Percentiles rank a stretch among this genome's conserved stretches.
Evolutionary conservation across 768 basidiomycete genomes (phyloP).

Genomic region (Pleurotus tuber-regium): DNA sequence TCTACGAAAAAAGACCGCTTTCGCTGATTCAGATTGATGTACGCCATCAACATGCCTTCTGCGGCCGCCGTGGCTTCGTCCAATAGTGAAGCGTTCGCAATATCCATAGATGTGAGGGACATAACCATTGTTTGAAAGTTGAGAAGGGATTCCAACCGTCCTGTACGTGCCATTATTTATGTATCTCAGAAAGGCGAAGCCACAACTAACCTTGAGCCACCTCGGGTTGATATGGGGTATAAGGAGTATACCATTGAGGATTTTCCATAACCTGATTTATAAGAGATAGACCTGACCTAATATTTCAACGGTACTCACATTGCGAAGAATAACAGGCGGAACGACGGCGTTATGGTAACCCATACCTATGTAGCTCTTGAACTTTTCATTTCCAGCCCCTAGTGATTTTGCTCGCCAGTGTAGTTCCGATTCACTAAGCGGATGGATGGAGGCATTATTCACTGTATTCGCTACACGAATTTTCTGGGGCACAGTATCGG

Average conservation of each 20-base stretch:
- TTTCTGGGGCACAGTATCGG: conserved; percentile 74
- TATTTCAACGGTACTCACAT: conserved; percentile 46
- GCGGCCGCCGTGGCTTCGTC: conserved; percentile 96
- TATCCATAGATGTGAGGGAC: conserved; percentile 92
- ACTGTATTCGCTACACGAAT: conserved; percentile 70
- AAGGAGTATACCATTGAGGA: conserved; percentile 97
- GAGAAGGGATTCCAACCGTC: conserved; percentile 92
- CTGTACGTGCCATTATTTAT: conserved; percentile 34
- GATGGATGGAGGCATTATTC: conserved; percentile 65
- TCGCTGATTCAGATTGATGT: conserved; percentile 61
- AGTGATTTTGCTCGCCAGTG: conserved; percentile 70
- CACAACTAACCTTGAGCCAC: conserved; percentile 83
- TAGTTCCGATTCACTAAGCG: conserved; percentile 86
- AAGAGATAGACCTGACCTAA: background rate
- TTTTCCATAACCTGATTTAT: conserved; percentile 77
- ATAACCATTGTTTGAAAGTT: conserved; percentile 97
- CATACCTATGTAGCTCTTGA: conserved; percentile 97
- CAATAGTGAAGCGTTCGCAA: conserved; percentile 92
- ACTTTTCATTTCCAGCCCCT: conserved; percentile 74
- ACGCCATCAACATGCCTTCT: conserved; percentile 97
- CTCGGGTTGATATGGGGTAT: conserved; percentile 96
- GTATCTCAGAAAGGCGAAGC: background rate
- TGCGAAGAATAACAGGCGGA: conserved; percentile 92
- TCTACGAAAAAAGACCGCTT: conserved; percentile 87
- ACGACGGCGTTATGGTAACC: conserved; percentile 95